Base-by-base conservation (phyloP, 1,139 yeast genomes). In the Zygoascus meyerae region DNA sequence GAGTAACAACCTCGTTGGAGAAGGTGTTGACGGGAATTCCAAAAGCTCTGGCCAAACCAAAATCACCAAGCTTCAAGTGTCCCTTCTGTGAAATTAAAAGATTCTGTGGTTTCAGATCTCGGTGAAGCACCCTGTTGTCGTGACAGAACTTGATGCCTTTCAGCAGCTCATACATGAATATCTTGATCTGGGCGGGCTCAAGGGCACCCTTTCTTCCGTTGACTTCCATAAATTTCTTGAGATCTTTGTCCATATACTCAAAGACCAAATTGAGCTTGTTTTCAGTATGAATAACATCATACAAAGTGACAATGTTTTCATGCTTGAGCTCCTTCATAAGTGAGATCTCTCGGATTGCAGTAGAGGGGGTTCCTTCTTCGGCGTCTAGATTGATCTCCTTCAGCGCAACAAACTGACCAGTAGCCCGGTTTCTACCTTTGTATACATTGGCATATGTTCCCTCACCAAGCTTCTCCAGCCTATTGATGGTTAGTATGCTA, bases 361-460 rank as follows among this genome's bases (percentile, higher is more conserved):
- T 92, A 0, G 97, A 89, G 2, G 98, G 98, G 0, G 97, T 92
- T 10, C 98, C 98, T 67, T 92, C 99, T 62, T 90, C 97, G 16
- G 95, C 83, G 63, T 92, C 99, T 54, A 92, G 73, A 58, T 83
- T 87, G 66, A 92, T 94, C 66, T 92, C 98, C 64, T 92, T 92
- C 58, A 92, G 72, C 0, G 98, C 98, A 18, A 92, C 98, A 45
- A 87, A 75, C 30, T 92, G 89, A 5, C 97, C 97, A 0, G 96
- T 84, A 49, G 87, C 78, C 47, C 95, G 78, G 66, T 92, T 92
- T 51, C 96, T 75, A 9, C 97, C 98, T 61, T 90, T 92, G 70
- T 92, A 92, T 26, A 92, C 98, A 5, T 97, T 92, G 48, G 98
- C 98, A 72, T 92, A 92, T 1, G 98, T 92, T 50, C 98, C 98